A percentile compares a stretch with the other conserved stretches of the same genome.
Conservation (phyloP, 106 monocot species). For the Allium sativum region DNA sequence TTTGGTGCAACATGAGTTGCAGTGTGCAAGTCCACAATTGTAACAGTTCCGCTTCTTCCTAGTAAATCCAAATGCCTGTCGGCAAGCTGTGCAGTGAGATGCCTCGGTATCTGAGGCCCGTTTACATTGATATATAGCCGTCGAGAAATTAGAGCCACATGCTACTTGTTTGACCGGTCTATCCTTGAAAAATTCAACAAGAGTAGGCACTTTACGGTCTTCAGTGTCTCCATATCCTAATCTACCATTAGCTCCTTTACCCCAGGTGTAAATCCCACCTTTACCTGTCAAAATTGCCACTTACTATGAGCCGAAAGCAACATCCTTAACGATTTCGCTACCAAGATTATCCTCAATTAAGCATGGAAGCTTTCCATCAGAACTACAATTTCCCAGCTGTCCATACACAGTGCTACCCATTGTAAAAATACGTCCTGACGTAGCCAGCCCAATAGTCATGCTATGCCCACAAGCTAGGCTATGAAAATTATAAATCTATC, state of each 20-base stretch:
- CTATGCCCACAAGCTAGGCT: slow-evolving; percentile 32
- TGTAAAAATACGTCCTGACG: slow-evolving; percentile 27
- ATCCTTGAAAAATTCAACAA: slow-evolving; percentile 48
- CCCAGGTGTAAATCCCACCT: slow-evolving; percentile 63
- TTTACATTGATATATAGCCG: slow-evolving; percentile 43
- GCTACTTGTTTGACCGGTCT: slow-evolving; percentile 33
- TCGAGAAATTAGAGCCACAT: slow-evolving; percentile 63
- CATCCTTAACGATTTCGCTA: slow-evolving; percentile 50
- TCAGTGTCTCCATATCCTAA: slow-evolving; percentile 51
- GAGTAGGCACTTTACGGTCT: slow-evolving; percentile 32
- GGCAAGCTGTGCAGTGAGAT: slow-evolving; percentile 49
- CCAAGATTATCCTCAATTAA: slow-evolving; percentile 19
- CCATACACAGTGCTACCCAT: slow-evolving; percentile 32
- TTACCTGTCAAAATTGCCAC: slow-evolving; percentile 46
- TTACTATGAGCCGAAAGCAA: slow-evolving; percentile 54
- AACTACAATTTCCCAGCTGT: slow-evolving; percentile 22
- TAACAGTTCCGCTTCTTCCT: slow-evolving; percentile 79
- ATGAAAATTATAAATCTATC: slow-evolving; percentile 16
- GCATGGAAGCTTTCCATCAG: slow-evolving; percentile 28
- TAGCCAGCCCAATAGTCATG: slow-evolving; percentile 21
- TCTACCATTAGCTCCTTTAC: slow-evolving; percentile 56
- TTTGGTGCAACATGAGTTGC: slow-evolving; percentile 65
- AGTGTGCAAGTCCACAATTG: slow-evolving; percentile 53
- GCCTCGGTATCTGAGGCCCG: slow-evolving; percentile 36
- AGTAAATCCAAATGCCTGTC: slow-evolving; percentile 54